A percentile compares a stretch with the other conserved stretches of the same genome.
These are phyloP conservation scores for Ganoderma boninense DNA, from an alignment of 1,284 basidiomycete genomes.

Conservation along the genomic window DNA sequence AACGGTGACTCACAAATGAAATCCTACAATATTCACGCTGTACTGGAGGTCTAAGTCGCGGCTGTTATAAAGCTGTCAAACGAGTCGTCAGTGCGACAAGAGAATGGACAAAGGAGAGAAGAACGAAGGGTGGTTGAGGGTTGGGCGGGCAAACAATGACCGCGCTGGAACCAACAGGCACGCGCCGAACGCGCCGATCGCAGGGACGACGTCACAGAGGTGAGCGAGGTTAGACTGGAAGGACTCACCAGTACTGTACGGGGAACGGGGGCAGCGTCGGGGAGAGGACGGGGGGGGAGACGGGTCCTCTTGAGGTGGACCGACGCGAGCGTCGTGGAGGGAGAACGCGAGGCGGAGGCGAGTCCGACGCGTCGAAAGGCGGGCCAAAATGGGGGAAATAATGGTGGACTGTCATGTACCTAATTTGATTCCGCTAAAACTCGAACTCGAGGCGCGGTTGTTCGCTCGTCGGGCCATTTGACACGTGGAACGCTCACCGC, in stretches of 20 bases:
- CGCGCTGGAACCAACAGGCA: slow-evolving; percentile 25
- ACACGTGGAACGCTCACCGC: slow-evolving; percentile 42
- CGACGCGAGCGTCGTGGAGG: slow-evolving; percentile 34
- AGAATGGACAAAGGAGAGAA: neutral
- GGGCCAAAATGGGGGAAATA: slow-evolving; percentile 33
- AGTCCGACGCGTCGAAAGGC: slow-evolving; percentile 35
- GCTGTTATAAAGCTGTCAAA: slow-evolving; percentile 25
- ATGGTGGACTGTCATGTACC: slow-evolving; percentile 36
- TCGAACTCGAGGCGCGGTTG: slow-evolving; percentile 24
- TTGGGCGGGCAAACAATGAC: neutral
- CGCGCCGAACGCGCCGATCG: slow-evolving; percentile 29
- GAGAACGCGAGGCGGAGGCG: slow-evolving; percentile 29
- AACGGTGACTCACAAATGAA: slow-evolving; percentile 34
- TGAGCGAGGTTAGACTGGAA: slow-evolving; percentile 7
- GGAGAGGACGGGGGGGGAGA: slow-evolving; percentile 15
- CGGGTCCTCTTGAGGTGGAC: slow-evolving; percentile 25
- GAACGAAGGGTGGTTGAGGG: slow-evolving; percentile 2
- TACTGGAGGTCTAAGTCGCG: slow-evolving; percentile 25
- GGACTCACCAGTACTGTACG: slow-evolving; percentile 27
- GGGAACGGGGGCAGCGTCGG: slow-evolving; percentile 14
- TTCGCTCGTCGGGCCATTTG: slow-evolving; percentile 33
- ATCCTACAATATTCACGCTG: slow-evolving; percentile 31
- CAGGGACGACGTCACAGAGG: slow-evolving; percentile 22
- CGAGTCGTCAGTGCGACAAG: slow-evolving; percentile 21
- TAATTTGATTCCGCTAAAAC: slow-evolving; percentile 44